Base-by-base conservation (phyloP, 2,329 filamentous ascomycete species). In the Trichoderma pleuroti region DNA sequence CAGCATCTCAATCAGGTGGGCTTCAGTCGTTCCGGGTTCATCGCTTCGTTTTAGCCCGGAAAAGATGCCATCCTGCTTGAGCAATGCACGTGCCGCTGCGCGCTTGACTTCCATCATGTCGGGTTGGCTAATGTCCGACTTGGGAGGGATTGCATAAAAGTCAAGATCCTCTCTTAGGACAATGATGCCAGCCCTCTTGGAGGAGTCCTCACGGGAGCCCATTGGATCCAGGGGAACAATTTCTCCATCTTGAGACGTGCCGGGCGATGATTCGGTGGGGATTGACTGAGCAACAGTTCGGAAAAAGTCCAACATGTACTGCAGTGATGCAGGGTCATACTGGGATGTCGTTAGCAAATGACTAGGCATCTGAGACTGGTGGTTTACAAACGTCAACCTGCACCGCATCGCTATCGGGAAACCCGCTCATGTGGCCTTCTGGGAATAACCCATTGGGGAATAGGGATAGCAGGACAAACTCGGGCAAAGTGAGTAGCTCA, bases 281-380 rank as follows among this genome's bases (percentile, higher is more conserved):
- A 99, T 98, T n/a, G 94, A 96, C 82, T 98, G 94, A 68, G 96
- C 96, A 73, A 99, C 95, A 75, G 91, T 91, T 74, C 96, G 92
- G 85, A 99, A 99, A 83, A 99, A 99, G 77, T 98, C 95, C 74
- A 99, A 89, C 96, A 99, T 99, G 84, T 98, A 99, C 82, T 98
- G 94, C 69, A 99, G 88, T 61, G 95, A 98, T 67, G 91, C 91
- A 28, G 96, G 95, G 81, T 99, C 96, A 84, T 98, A 99, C 96
- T 99, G 84, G 76, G 49, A 7, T n/a, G 56, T 12, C 28, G 56
- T 68, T 52, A 68, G 66, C 1, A 52, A 36, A 8, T 12, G 18
- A 32, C 26, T 16, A 34, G 5, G 24, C 2, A 21, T 42, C 9
- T 2, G 16, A 67, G 34, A 16, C 12, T 42, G 16, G 34, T 42